Evolutionary conservation across 495 filamentous ascomycete genomes (phyloP).

Genomic region (Patellaria atrata): DNA sequence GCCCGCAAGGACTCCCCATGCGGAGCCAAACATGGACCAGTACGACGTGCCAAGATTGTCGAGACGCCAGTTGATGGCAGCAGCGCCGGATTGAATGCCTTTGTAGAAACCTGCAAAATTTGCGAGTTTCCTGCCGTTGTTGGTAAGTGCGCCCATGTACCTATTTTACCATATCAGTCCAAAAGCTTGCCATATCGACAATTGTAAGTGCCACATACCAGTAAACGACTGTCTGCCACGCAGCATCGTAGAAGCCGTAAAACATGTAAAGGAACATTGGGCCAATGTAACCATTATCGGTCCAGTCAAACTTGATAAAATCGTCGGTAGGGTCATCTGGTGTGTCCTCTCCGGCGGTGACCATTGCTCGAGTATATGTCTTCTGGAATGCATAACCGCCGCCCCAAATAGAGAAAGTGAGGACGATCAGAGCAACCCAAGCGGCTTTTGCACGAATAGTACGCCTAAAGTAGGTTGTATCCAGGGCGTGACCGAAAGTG

Average conservation of each 20-base stretch:
- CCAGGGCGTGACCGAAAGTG: constrained; percentile 62
- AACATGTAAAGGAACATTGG: constrained; percentile 89
- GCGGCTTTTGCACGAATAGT: constrained; percentile 60
- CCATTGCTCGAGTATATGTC: constrained; percentile 39
- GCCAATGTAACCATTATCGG: constrained; percentile 49
- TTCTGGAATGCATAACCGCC: constrained; percentile 72
- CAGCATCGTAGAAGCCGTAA: constrained; percentile 82
- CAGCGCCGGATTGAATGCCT: constrained; percentile 88
- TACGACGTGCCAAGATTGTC: constrained; percentile 51
- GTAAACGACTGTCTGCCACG: constrained; percentile 76
- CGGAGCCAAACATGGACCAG: constrained; percentile 37
- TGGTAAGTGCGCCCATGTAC: constrained; percentile 86
- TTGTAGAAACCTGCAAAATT: constrained; percentile 96
- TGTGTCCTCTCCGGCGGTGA: constrained; percentile 23
- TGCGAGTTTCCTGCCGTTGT: constrained; percentile 81
- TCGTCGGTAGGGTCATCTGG: constrained; percentile 11
- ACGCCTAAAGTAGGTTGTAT: constrained; percentile 47
- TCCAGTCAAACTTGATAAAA: constrained; percentile 46
- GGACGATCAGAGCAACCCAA: constrained; percentile 47
- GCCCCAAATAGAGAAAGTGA: constrained; percentile 78
- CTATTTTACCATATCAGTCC: constrained; percentile 28
- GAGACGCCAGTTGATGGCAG: constrained; percentile 66
- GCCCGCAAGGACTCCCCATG: constrained; percentile 60
- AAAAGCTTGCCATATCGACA: not conserved
- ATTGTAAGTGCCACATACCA: constrained; percentile 46